These are phyloP conservation scores for Schizonepeta tenuifolia DNA, from an alignment of 257 asterid species.

Conservation along the genomic window DNA sequence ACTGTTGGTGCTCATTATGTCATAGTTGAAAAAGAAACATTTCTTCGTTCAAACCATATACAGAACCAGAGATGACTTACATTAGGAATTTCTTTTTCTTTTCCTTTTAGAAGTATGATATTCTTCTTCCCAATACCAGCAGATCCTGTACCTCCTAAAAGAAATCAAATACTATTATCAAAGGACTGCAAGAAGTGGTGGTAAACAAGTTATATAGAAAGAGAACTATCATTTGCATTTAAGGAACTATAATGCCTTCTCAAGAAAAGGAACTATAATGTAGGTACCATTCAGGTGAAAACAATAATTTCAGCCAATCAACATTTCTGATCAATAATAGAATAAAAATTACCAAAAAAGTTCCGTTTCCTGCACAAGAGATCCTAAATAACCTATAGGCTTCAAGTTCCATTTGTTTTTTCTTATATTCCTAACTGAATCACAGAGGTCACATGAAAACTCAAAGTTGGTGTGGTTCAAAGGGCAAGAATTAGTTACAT, in stretches of 20 bases:
- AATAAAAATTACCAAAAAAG: conserved; percentile 6
- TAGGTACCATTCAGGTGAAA: conserved; percentile 6
- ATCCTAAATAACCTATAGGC: conserved; percentile 7
- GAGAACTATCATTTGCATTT: not conserved
- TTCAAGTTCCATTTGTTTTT: not conserved
- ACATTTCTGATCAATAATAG: not conserved
- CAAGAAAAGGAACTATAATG: not conserved
- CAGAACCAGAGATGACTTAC: conserved; percentile 50
- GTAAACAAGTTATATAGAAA: not conserved
- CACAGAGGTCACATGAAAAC: no score
- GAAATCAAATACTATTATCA: conserved; percentile 34
- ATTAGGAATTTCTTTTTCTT: conserved; percentile 69
- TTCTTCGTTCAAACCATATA: conserved; percentile 1
- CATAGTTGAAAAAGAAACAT: not conserved
- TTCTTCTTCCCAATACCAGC: conserved; percentile 70
- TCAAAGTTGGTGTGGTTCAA: not conserved
- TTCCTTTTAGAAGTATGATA: conserved; percentile 79
- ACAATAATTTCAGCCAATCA: not conserved
- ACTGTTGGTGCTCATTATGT: not conserved
- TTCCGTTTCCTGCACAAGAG: conserved; percentile 18
- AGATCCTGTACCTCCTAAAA: conserved; percentile 47
- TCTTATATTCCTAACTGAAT: not conserved
- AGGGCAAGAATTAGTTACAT: not conserved
- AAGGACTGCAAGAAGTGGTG: conserved; percentile 20
- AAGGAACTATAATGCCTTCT: not conserved